These are phyloP conservation scores for Fraxinus sp. DNA, from an alignment of 305 asterid genomes.

Conservation along the genomic window DNA sequence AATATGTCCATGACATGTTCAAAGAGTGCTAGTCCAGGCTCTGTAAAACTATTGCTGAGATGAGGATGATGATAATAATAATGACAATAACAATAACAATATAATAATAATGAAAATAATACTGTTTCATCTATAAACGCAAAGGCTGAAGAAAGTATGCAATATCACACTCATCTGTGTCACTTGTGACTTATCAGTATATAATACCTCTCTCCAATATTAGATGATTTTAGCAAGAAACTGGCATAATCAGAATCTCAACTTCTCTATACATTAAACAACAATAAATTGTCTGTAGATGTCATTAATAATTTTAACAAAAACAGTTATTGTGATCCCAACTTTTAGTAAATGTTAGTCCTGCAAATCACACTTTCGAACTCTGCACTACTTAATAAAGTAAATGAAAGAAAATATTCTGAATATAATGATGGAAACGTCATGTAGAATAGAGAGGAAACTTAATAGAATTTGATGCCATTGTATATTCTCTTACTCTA, in stretches of 20 bases:
- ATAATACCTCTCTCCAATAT: not conserved
- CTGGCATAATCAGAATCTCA: not conserved
- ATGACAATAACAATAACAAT: not conserved
- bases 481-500: not conserved
- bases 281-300: not conserved
- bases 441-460: not conserved
- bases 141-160: not conserved
- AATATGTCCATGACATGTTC: conserved; percentile 7
- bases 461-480: not conserved
- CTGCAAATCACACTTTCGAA: not conserved
- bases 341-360: not conserved
- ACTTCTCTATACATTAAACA: not conserved
- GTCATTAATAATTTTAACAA: not conserved
- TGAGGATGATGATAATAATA: not conserved
- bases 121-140: not conserved
- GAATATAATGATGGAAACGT: not conserved
- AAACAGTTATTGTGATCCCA: not conserved
- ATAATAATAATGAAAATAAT: no score
- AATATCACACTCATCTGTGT: not conserved
- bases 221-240: not conserved
- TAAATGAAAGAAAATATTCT: not conserved
- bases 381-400: not conserved
- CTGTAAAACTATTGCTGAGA: not conserved
- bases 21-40: not conserved
- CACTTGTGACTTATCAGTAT: not conserved